These are phyloP conservation scores for Salix viminalis DNA, from an alignment of 345 rosid species.

Conservation along the genomic window DNA sequence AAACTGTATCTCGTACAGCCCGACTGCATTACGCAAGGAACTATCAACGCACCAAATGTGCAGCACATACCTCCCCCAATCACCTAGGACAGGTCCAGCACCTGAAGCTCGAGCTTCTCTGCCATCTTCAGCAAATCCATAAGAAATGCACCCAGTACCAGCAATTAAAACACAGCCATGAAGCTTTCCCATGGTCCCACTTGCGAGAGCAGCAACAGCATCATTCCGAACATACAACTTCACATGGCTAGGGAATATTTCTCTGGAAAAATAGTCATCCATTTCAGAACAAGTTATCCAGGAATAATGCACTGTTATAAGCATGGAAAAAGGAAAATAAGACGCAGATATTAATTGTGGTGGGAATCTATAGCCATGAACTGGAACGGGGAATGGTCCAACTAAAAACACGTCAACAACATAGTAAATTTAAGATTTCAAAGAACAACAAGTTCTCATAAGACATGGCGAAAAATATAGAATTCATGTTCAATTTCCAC, in stretches of 20 bases:
- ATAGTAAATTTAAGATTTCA: not conserved
- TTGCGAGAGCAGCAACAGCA: conserved; percentile 88
- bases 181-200: conserved; percentile 94
- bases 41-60: not conserved
- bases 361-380: not conserved
- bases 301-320: not conserved
- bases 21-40: not conserved
- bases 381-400: not conserved
- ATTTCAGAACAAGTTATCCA: not conserved
- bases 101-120: conserved; percentile 92
- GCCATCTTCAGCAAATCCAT: conserved; percentile 87
- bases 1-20: not conserved
- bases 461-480: not conserved
- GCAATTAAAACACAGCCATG: conserved; percentile 96
- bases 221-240: conserved; percentile 79
- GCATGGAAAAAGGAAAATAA: not conserved
- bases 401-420: not conserved
- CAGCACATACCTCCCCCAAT: conserved; percentile 78
- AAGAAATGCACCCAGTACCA: conserved; percentile 89
- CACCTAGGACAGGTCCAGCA: conserved; percentile 90
- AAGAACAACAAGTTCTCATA: not conserved
- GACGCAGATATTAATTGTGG: not conserved
- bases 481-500: not conserved
- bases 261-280: conserved; percentile 38
- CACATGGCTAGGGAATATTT: conserved; percentile 68